A percentile compares a stretch with the other conserved stretches of the same genome.
phyloP scores from a whole-genome alignment of 352 stramenopile species.

The Phytophthora ramorum region DNA sequence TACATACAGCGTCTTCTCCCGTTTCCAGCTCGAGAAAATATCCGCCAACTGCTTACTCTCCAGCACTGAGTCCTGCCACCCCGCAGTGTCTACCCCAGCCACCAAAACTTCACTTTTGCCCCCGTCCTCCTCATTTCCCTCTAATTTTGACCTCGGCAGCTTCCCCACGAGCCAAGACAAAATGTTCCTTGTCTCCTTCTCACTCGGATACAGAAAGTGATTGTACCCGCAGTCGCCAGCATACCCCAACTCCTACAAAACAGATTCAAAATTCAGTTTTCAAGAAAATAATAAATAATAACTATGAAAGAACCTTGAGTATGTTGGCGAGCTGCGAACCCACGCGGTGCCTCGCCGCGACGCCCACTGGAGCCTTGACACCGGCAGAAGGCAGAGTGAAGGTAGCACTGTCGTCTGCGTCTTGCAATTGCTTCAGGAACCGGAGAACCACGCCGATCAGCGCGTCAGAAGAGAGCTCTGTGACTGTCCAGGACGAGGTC shows the following conservation, averaged over 20 bases:
- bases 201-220: conserved; percentile 88
- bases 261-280: conserved; percentile 7
- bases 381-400: conserved; percentile 34
- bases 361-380: conserved; percentile 46
- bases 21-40: conserved; percentile 65
- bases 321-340: conserved; percentile 75
- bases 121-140: conserved; percentile 36
- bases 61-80: conserved; percentile 6
- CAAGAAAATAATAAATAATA: conserved; percentile 2
- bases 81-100: background rate
- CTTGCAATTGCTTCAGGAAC: conserved; percentile 52
- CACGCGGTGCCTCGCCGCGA: conserved; percentile 78
- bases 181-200: conserved; percentile 82
- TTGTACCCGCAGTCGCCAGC: conserved; percentile 89
- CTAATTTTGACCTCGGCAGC: conserved; percentile 48
- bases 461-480: conserved; percentile 48
- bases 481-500: conserved; percentile 24
- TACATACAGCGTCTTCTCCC: conserved; percentile 52
- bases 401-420: conserved; percentile 23
- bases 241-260: conserved; percentile 74
- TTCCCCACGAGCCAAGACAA: conserved; percentile 86
- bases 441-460: conserved; percentile 57
- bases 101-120: conserved; percentile 14
- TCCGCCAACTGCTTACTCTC: conserved; percentile 15
- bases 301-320: conserved; percentile 64